Conservation (phyloP, 768 basidiomycete genomes). For the Boletus barrowsii region DNA sequence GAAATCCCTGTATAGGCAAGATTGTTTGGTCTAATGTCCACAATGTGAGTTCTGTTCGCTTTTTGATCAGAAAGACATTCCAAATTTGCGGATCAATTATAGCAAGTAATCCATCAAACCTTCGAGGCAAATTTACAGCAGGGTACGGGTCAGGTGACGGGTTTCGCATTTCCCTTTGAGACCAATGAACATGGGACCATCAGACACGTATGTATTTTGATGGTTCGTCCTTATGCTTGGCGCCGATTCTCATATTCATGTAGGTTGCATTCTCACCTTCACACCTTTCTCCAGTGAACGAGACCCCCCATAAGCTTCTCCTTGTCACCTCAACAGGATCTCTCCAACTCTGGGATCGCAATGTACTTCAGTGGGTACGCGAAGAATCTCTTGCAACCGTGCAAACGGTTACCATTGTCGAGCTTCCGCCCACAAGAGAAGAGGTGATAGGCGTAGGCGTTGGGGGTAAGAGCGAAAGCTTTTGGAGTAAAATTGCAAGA, state of each 20-base stretch:
- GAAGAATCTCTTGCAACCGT: constrained; percentile 77
- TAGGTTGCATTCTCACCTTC: constrained; percentile 53
- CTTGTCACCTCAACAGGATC: constrained; percentile 75
- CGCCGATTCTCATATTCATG: background rate
- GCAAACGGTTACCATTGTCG: constrained; percentile 64
- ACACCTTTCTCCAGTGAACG: constrained; percentile 31
- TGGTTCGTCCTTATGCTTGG: background rate
- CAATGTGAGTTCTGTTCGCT: constrained; percentile 41
- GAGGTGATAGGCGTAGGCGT: constrained; percentile 13
- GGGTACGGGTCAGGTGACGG: constrained; percentile 45
- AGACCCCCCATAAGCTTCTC: constrained; percentile 40
- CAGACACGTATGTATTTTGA: constrained; percentile 47
- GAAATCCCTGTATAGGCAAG: constrained; percentile 55
- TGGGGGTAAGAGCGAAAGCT: constrained; percentile 37
- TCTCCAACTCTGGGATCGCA: constrained; percentile 69
- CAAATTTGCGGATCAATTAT: background rate
- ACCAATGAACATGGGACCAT: constrained; percentile 65
- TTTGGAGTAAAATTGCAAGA: constrained; percentile 47
- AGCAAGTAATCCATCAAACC: constrained; percentile 57
- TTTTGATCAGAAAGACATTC: background rate
- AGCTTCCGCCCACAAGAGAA: constrained; percentile 60
- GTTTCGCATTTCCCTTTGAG: constrained; percentile 64
- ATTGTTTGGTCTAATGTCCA: constrained; percentile 62
- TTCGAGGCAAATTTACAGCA: constrained; percentile 47
- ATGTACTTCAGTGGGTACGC: constrained; percentile 65